Evolutionary conservation across 2,329 filamentous ascomycete species (phyloP).

Genomic region (Venturia oleaginea): DNA sequence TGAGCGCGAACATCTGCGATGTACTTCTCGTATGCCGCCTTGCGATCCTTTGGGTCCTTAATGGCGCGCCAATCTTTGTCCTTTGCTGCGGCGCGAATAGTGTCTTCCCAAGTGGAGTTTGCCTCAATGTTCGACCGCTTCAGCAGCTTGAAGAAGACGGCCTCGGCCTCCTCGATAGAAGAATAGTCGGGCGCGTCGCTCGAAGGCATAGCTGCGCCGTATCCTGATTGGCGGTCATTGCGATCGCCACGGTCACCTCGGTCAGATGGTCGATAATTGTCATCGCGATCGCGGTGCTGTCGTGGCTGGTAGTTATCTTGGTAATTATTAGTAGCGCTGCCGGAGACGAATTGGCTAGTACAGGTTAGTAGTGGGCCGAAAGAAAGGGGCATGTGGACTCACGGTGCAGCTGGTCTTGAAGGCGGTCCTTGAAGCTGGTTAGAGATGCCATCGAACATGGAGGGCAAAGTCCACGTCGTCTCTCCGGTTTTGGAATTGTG

Average conservation of each 20-base stretch:
- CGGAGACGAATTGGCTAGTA: constrained; percentile 47
- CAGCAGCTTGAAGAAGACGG: constrained; percentile 84
- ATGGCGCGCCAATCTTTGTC: constrained; percentile 90
- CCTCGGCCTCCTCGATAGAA: constrained; percentile 60
- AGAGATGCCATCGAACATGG: constrained; percentile 66
- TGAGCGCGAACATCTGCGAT: constrained; percentile 80
- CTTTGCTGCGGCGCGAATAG: constrained; percentile 75
- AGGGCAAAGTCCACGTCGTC: constrained; percentile 92
- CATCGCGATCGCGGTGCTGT: constrained; percentile 37
- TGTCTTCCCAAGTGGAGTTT: constrained; percentile 88
- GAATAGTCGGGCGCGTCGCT: constrained; percentile 6
- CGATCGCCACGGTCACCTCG: constrained; percentile 30
- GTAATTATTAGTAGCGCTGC: constrained; percentile 24
- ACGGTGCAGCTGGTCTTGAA: constrained; percentile 38
- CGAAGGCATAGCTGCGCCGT: constrained; percentile 8
- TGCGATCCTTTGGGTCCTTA: constrained; percentile 85
- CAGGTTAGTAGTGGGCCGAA: not conserved
- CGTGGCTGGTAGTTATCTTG: constrained; percentile 16
- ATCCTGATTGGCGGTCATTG: constrained; percentile 10
- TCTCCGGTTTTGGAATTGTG: constrained; percentile 86
- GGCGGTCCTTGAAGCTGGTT: constrained; percentile 41
- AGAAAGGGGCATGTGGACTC: constrained; percentile 22
- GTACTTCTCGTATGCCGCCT: constrained; percentile 89
- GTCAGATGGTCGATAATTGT: constrained; percentile 36
- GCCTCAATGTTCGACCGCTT: constrained; percentile 77